A percentile compares a stretch with the other conserved stretches of the same genome.
Evolutionary conservation across 768 basidiomycete species (phyloP).

Genomic region (Hericium erinaceus): DNA sequence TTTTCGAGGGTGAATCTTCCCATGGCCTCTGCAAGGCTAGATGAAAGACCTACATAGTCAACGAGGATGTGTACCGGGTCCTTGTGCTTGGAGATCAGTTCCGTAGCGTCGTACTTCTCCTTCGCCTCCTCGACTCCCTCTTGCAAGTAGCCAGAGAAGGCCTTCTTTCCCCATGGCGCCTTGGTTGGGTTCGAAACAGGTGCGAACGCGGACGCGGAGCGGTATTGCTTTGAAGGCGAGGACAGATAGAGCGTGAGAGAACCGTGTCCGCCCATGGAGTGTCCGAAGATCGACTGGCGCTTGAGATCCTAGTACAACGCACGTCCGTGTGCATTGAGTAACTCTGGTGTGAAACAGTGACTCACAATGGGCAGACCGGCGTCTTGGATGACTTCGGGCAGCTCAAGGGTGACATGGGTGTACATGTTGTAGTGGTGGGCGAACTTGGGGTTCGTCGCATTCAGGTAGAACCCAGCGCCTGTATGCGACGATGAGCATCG

Average conservation of each 20-base stretch:
- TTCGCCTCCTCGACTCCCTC: constrained; percentile 72
- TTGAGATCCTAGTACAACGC: constrained; percentile 52
- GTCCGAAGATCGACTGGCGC: constrained; percentile 86
- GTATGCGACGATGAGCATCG: not conserved
- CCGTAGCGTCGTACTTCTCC: constrained; percentile 72
- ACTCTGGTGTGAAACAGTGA: constrained; percentile 7
- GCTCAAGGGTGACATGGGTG: constrained; percentile 72
- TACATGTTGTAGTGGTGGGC: constrained; percentile 83
- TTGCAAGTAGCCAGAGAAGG: constrained; percentile 77
- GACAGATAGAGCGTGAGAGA: constrained; percentile 85
- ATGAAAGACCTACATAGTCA: constrained; percentile 57
- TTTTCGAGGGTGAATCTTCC: not conserved
- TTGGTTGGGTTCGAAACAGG: constrained; percentile 80
- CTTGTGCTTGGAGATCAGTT: constrained; percentile 55
- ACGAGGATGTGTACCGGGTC: constrained; percentile 71
- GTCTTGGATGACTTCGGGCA: constrained; percentile 69
- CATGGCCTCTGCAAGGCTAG: not conserved
- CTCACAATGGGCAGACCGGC: constrained; percentile 72
- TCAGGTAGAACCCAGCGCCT: constrained; percentile 91
- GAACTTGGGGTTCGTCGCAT: constrained; percentile 74
- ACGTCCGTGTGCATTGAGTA: not conserved
- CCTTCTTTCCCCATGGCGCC: constrained; percentile 88
- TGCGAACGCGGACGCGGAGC: constrained; percentile 84
- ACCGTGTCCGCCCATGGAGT: constrained; percentile 97
- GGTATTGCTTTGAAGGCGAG: constrained; percentile 61